Evolutionary conservation across 768 basidiomycete genomes (phyloP), one percentile per base, ranked within the genome.

Genomic region (Cubamyces lactineus): DNA sequence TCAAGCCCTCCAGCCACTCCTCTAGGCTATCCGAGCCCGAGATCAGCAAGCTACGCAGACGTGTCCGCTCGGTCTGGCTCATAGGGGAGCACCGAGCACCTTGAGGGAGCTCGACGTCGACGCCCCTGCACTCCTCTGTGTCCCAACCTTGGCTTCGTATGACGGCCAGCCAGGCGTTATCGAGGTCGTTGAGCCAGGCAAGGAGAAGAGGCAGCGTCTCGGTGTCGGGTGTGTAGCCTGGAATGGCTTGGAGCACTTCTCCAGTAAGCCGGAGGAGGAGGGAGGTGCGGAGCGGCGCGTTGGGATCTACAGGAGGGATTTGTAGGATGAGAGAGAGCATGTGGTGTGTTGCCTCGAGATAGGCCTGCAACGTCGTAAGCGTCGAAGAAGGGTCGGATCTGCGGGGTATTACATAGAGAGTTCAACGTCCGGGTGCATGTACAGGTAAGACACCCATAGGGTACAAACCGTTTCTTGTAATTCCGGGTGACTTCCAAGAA

Each of bases 271-370:
- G 86, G 23, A 93, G 83, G n/a, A 92, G 78, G 61, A 85, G 84
- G 2, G 85, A 78, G 8, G 79, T 85, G 9, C 91, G 84, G 4
- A 92, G 78, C 15, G 84, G 76, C 4, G 86, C 83, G 2, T 90
- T 91, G 0, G 88, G 86, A 19, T 86, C 84, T 16, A 89, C 71
- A 13, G 91, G 90, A 0, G 90, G 91, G 51, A 92, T 88, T 69
- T 86, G 89, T 19, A 92, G 76, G 43, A 91, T 79, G 49, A 93
- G 69, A 0, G 82, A 78, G 12, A 92, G 74, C 19, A 92, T 75
- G 49, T 74, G 75, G 21, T 82, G 85, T 30, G 81, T 78, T 3
- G 84, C 82, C 26, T 79, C 78, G 30, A 93, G 81, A 66, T 91
- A 93, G 6, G 79, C 69, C 0, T 78, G 60, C 17, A 92, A 77